A percentile compares a stretch with the other conserved stretches of the same genome.
Conservation (phyloP, 2,329 filamentous ascomycete species). For the Colletotrichum salicis region DNA sequence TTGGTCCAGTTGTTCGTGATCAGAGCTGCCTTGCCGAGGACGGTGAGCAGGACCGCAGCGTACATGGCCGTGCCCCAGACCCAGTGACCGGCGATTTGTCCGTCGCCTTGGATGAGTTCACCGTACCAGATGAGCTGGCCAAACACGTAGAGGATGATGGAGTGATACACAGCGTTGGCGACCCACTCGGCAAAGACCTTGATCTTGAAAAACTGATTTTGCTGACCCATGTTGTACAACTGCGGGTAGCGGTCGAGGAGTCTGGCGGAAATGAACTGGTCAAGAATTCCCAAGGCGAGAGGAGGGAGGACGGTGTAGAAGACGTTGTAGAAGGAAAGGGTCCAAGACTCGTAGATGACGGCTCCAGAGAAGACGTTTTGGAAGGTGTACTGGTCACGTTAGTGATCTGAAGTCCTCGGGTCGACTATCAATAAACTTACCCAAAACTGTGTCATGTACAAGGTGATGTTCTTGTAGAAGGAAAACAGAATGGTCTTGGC, state of each 20-base stretch:
- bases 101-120: constrained; percentile 82
- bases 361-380: constrained; percentile 98
- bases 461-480: constrained; percentile 98
- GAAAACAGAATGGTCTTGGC: constrained; percentile 98
- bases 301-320: constrained; percentile 96
- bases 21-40: constrained; percentile 92
- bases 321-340: constrained; percentile 98
- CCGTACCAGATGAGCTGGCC: constrained; percentile 83
- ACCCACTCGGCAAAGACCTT: constrained; percentile 96
- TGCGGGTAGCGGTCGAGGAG: constrained; percentile 96
- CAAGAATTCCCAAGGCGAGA: constrained; percentile 93
- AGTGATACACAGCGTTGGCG: constrained; percentile 94
- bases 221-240: constrained; percentile 91
- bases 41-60: constrained; percentile 90
- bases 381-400: constrained; percentile 80
- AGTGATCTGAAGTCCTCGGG: constrained; percentile 28
- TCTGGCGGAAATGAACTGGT: constrained; percentile 96
- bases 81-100: constrained; percentile 91
- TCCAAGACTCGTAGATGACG: constrained; percentile 99
- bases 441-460: constrained; percentile 99
- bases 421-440: constrained; percentile 59
- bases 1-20: constrained; percentile 99
- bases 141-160: constrained; percentile 89
- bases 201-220: constrained; percentile 91
- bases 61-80: constrained; percentile 97